A percentile compares a stretch with the other conserved stretches of the same genome.
phyloP scores from a whole-genome alignment of 2,329 filamentous ascomycete species.

The Metarhizium sp. region DNA sequence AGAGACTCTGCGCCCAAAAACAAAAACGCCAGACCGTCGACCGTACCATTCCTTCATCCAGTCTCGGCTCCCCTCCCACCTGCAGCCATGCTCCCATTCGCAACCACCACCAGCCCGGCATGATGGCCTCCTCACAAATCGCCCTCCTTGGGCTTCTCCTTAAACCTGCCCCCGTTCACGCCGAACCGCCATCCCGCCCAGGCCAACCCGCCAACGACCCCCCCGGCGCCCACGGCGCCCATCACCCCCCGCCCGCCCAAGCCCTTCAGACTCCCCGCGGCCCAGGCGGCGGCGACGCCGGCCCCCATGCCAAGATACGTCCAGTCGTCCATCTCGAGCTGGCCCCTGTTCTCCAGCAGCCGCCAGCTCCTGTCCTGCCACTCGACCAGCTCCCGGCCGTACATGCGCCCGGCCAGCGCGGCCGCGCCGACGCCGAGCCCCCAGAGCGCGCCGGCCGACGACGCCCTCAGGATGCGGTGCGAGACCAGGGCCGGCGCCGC shows the following conservation, averaged over 20 bases:
- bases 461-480: slow-evolving; percentile 23
- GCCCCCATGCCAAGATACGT: slow-evolving; percentile 33
- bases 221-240: slow-evolving; percentile 38
- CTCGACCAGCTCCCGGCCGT: slow-evolving; percentile 47
- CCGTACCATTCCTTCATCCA: no score
- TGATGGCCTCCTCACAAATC: not conserved
- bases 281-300: slow-evolving; percentile 23
- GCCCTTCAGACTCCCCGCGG: slow-evolving; percentile 15
- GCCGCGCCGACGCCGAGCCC: slow-evolving; percentile 34
- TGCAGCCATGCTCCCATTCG: no score
- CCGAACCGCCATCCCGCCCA: slow-evolving; percentile 43
- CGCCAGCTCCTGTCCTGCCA: slow-evolving; percentile 57
- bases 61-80: no score
- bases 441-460: slow-evolving; percentile 34
- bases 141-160: slow-evolving; percentile 13
- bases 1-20: not conserved
- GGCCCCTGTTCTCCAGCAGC: slow-evolving; percentile 45
- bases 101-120: no score
- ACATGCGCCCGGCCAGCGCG: slow-evolving; percentile 41
- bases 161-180: slow-evolving; percentile 32
- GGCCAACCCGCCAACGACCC: slow-evolving; percentile 36
- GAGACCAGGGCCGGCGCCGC: slow-evolving; percentile 14
- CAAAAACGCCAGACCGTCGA: not conserved
- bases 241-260: slow-evolving; percentile 30
- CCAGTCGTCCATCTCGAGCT: slow-evolving; percentile 49